phyloP scores from a whole-genome alignment of 306 rosid genomes.

The Quillaja saponaria region DNA sequence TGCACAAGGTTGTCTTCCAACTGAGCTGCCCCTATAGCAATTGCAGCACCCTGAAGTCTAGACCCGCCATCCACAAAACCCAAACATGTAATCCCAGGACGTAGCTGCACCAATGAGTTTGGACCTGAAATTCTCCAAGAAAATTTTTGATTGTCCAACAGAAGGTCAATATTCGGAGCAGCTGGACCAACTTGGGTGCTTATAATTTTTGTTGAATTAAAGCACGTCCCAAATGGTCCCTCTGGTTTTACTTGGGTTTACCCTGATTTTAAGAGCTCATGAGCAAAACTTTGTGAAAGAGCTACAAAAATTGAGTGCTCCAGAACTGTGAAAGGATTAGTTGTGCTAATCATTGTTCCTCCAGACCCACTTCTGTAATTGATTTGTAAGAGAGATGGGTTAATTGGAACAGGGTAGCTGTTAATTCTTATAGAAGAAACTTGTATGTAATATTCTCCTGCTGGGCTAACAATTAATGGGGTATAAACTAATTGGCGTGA shows the following conservation, averaged over 20 bases:
- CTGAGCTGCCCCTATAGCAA: conserved; percentile 41
- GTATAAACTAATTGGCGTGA: conserved; percentile 32
- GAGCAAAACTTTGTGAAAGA: conserved; percentile 23
- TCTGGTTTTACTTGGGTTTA: conserved; percentile 33
- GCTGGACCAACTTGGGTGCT: no score
- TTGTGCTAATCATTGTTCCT: conserved; percentile 44
- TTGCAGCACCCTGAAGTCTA: conserved; percentile 30
- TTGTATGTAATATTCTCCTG: conserved; percentile 49
- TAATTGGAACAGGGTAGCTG: conserved; percentile 26
- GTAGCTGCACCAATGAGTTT: conserved; percentile 37
- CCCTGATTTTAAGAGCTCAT: conserved; percentile 19
- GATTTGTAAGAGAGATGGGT: background rate
- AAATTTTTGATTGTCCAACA: conserved; percentile 24
- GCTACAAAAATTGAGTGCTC: conserved; percentile 36
- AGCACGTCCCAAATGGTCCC: conserved; percentile 53
- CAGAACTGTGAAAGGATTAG: conserved; percentile 44
- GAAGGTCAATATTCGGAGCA: conserved; percentile 41
- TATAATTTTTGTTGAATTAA: conserved; percentile 25
- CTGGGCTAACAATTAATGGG: conserved; percentile 37
- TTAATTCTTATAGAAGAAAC: conserved; percentile 40
- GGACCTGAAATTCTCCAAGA: conserved; percentile 49
- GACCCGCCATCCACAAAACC: conserved; percentile 51
- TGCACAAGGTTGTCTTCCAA: conserved; percentile 45
- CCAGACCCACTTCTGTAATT: conserved; percentile 8
- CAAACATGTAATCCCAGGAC: conserved; percentile 45